Evolutionary conservation across 257 asterid genomes (phyloP).

Genomic region (Nemophila menziesii): DNA sequence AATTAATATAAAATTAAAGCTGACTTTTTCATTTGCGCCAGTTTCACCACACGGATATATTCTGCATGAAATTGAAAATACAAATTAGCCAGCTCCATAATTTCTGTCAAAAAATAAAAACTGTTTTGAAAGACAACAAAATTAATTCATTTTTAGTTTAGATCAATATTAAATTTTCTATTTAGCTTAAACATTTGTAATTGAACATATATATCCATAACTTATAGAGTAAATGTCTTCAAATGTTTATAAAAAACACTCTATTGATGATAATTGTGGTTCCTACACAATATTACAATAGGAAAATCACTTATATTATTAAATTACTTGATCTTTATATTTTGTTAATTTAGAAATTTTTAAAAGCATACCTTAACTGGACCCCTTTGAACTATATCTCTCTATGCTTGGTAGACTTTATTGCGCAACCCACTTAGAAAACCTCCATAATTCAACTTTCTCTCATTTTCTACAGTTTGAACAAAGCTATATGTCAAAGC

Average conservation of each 20-base stretch:
- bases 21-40: too few species aligned
- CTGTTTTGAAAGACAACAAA: too few species aligned
- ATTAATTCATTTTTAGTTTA: too few species aligned
- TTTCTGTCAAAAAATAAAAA: too few species aligned
- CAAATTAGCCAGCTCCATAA: too few species aligned
- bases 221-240: constrained; percentile 18
- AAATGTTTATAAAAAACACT: constrained; percentile 33
- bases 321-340: background rate
- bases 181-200: too few species aligned
- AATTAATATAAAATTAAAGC: too few species aligned
- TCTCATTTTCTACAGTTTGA: constrained; percentile 34
- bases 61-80: too few species aligned
- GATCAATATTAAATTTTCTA: too few species aligned
- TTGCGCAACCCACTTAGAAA: constrained; percentile 35
- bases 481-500: constrained; percentile 66
- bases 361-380: constrained; percentile 23
- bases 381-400: constrained; percentile 20
- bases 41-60: too few species aligned
- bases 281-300: constrained; percentile 26
- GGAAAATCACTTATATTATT: background rate
- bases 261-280: constrained; percentile 50
- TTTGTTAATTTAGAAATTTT: background rate
- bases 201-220: too few species aligned
- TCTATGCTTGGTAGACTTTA: constrained; percentile 31
- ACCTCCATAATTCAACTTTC: constrained; percentile 43